Evolutionary conservation across 129 eudicot genomes (phyloP).

Genomic region (Kitagawia praeruptora): DNA sequence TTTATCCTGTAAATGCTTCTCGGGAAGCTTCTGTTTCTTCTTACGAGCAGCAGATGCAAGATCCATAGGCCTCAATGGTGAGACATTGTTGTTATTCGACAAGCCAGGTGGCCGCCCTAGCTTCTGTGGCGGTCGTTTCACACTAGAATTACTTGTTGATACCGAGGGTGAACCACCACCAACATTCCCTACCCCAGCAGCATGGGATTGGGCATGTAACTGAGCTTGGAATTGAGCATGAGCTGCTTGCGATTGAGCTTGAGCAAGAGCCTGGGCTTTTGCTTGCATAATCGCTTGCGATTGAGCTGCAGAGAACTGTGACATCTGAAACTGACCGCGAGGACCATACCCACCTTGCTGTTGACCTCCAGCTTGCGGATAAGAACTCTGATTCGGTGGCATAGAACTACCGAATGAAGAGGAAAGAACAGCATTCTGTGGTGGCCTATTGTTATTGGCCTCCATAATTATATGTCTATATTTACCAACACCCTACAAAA

Average conservation of each 20-base stretch:
- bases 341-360: conserved; percentile 48
- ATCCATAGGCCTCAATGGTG: conserved; percentile 64
- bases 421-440: conserved; percentile 41
- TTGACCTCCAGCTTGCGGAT: conserved; percentile 30
- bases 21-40: conserved; percentile 81
- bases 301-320: conserved; percentile 58
- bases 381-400: conserved; percentile 47
- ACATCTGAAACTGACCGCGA: conserved; percentile 50
- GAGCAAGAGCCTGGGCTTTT: conserved; percentile 46
- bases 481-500: conserved; percentile 4
- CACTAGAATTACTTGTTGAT: conserved; percentile 38
- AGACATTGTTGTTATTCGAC: conserved; percentile 21
- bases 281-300: conserved; percentile 65
- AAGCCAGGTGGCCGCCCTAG: conserved; percentile 71
- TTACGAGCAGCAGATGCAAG: conserved; percentile 53
- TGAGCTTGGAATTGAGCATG: conserved; percentile 73
- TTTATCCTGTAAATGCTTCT: conserved; percentile 58
- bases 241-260: conserved; percentile 43
- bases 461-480: conserved; percentile 38
- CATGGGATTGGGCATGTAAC: conserved; percentile 56
- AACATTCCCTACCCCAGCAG: conserved; percentile 27
- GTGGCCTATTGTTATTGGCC: conserved; percentile 56
- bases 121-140: conserved; percentile 52
- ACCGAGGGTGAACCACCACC: conserved; percentile 39
- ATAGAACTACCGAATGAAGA: conserved; percentile 50